Base-by-base conservation (phyloP, 306 rosid genomes). In the Canavalia ensiformis region DNA sequence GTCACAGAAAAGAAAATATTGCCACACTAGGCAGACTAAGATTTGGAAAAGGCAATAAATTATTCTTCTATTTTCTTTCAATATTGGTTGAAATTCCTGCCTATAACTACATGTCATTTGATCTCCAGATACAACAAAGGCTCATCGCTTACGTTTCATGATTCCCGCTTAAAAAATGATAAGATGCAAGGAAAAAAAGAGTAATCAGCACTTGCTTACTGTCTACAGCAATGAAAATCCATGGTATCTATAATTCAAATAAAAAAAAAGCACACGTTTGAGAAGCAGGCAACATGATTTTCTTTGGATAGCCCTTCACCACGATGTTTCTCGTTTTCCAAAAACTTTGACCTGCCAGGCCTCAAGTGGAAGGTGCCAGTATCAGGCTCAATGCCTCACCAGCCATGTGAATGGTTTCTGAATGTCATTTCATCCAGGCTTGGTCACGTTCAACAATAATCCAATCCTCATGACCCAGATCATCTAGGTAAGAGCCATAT, bases 41-140 rank as follows among this genome's bases (percentile, higher is more conserved):
- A 72, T 72, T 72, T 31, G 76, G 8, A 62, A 56, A 42, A 49
- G 65, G 66, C 65, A 52, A 77, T 34, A 78, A 76, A 58, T 69
- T 49, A 44, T 72, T 37, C 64, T n/a, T 33, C 42, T 64, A 37
- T 34, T 42, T 62, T 77, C 2, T 31, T 72, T 72, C 25, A 52
- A 81, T 71, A 4, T 66, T 9, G 8, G 56, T 72, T 41, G 68
- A 68, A 72, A 71, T 64, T 46, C 74, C 79, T 63, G 64, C 67
- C 82, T 37, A 35, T n/a, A 57, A 69, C 75, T 68, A 54, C 72
- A 84, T 60, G 85, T 85, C 87, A 73, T 37, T 58, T 68, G 52
- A 65, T 83, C 78, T 83, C 62, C 74, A 57, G 76, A 50, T 88
- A 88, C 90, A 86, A 82, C 74, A 78, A 57, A 83, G 72, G 70